phyloP scores from a whole-genome alignment of 2,329 filamentous ascomycete genomes.

The Sarocladium strictum region DNA sequence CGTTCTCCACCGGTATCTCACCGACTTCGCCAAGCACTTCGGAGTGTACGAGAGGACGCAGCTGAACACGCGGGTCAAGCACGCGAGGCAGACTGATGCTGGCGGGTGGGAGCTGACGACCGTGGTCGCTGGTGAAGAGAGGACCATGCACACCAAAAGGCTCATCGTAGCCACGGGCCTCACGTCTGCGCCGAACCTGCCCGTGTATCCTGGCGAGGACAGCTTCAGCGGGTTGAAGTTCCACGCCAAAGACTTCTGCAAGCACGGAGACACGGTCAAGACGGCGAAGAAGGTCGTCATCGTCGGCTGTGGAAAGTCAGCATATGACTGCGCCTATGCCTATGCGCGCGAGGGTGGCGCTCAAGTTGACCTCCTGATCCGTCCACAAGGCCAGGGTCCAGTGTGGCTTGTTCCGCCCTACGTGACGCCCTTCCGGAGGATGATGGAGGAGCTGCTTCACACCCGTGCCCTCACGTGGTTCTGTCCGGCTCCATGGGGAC shows the following conservation, averaged over 20 bases:
- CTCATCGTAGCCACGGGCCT: constrained; percentile 43
- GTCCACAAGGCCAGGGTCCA: constrained; percentile 44
- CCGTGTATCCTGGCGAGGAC: constrained; percentile 28
- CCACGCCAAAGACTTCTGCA: constrained; percentile 35
- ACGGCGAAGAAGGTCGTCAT: constrained; percentile 34
- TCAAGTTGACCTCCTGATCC: constrained; percentile 45
- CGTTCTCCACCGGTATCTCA: constrained; percentile 30
- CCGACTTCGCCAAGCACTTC: constrained; percentile 35
- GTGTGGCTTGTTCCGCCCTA: constrained; percentile 47
- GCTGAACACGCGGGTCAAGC: constrained; percentile 43
- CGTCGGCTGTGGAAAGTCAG: constrained; percentile 51
- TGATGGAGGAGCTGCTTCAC: constrained; percentile 50
- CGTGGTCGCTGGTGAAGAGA: not conserved
- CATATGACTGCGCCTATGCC: constrained; percentile 51
- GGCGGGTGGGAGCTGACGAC: constrained; percentile 15
- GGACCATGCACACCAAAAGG: constrained; percentile 24
- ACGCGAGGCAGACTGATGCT: constrained; percentile 23
- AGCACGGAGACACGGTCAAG: constrained; percentile 24
- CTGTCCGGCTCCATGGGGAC: constrained; percentile 60
- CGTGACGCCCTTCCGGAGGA: constrained; percentile 56
- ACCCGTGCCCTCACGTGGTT: constrained; percentile 57
- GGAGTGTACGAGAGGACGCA: constrained; percentile 41
- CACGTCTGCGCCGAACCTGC: constrained; percentile 37
- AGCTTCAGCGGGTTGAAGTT: constrained; percentile 32
- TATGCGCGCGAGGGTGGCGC: constrained; percentile 37